These are phyloP conservation scores for Kregervanrija delftensis DNA, from an alignment of 805 yeast genomes.

Conservation along the genomic window DNA sequence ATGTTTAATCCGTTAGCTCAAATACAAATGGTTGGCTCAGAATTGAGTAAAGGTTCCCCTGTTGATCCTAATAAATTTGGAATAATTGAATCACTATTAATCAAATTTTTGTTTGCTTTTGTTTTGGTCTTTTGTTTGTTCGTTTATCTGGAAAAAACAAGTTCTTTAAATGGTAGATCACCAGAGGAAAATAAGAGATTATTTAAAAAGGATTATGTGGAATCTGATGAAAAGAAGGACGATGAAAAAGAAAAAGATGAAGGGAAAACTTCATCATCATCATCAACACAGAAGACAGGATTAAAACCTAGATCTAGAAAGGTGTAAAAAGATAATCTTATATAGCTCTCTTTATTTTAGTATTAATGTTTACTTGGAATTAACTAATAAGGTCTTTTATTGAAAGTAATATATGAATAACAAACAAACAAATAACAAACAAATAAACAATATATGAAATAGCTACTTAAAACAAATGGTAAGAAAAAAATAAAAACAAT, in stretches of 20 bases:
- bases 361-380: too few species aligned
- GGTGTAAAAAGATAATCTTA: background rate
- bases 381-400: too few species aligned
- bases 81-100: slow-evolving; percentile 13
- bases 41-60: slow-evolving; percentile 1
- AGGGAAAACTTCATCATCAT: background rate
- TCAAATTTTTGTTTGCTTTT: slow-evolving; percentile 20
- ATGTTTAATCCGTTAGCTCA: slow-evolving; percentile 16
- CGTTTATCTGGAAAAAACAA: slow-evolving; percentile 19
- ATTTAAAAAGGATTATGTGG: slow-evolving; percentile 1
- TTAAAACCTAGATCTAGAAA: background rate
- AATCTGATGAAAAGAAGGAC: slow-evolving; percentile 2
- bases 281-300: background rate
- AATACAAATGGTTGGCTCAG: slow-evolving; percentile 7
- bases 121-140: slow-evolving; percentile 14
- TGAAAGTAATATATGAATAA: too few species aligned
- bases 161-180: slow-evolving; percentile 14
- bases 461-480: too few species aligned
- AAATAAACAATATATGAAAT: background rate
- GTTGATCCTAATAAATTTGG: slow-evolving; percentile 8
- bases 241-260: background rate
- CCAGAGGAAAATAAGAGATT: slow-evolving; percentile 16
- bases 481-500: too few species aligned
- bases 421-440: too few species aligned
- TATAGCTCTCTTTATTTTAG: background rate